Conservation (phyloP, 2,329 filamentous ascomycete species). For the Alternaria consortialis region DNA sequence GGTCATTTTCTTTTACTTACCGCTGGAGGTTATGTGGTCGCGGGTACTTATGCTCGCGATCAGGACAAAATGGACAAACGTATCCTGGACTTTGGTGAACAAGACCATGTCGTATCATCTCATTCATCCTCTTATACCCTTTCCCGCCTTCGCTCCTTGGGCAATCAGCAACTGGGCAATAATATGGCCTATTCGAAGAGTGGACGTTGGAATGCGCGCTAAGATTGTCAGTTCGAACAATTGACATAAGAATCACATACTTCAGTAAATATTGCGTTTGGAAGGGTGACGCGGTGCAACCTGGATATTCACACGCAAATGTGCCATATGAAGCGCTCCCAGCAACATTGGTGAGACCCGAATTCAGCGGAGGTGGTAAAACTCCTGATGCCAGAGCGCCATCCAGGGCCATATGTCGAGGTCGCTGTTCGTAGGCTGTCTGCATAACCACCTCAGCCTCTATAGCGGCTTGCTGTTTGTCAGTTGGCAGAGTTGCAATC, state of each 20-base stretch:
- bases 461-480: too few species aligned
- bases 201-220: constrained; percentile 77
- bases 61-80: constrained; percentile 93
- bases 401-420: constrained; percentile 42
- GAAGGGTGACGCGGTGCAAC: constrained; percentile 77
- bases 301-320: constrained; percentile 65
- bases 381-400: constrained; percentile 41
- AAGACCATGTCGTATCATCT: constrained; percentile 79
- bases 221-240: too few species aligned
- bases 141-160: constrained; percentile 68
- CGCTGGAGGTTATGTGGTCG: constrained; percentile 94
- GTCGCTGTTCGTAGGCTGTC: too few species aligned
- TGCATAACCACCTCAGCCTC: too few species aligned
- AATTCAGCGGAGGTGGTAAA: constrained; percentile 43
- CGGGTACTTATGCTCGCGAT: constrained; percentile 92
- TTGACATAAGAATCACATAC: constrained; percentile 51
- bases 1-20: constrained; percentile 58
- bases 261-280: constrained; percentile 81
- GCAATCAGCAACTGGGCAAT: constrained; percentile 67
- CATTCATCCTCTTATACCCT: constrained; percentile 74
- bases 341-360: constrained; percentile 33
- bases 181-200: constrained; percentile 68
- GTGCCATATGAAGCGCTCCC: constrained; percentile 41
- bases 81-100: constrained; percentile 96
- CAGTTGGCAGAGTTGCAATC: too few species aligned